These are phyloP conservation scores for Cinnamomum chago DNA, from an alignment of 164 flowering plant genomes.

Conservation along the genomic window DNA sequence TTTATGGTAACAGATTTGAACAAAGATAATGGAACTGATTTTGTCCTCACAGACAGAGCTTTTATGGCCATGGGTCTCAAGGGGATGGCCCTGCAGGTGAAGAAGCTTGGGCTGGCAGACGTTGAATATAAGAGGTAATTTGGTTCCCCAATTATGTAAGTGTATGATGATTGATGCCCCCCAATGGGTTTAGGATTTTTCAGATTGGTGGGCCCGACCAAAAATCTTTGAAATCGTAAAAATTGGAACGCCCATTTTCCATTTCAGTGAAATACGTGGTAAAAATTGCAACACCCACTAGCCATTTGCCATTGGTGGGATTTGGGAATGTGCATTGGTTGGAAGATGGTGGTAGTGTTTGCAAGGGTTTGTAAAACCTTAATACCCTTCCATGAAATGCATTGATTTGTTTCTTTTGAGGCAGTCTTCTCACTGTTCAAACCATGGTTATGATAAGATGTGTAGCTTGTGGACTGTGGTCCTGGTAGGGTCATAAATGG, in stretches of 20 bases:
- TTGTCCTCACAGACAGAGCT: conserved; percentile 70
- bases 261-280: too few relatives aligned
- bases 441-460: too few relatives aligned
- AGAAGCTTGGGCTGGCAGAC: conserved; percentile 53
- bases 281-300: neutral
- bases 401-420: too few relatives aligned
- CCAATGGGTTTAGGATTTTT: neutral
- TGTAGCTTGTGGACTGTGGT: too few relatives aligned
- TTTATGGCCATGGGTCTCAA: conserved; percentile 62
- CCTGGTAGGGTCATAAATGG: too few relatives aligned
- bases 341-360: neutral
- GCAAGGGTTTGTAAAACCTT: neutral
- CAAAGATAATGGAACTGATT: conserved; percentile 47
- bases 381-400: too few relatives aligned
- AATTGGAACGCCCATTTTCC: too few relatives aligned
- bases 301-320: too few relatives aligned
- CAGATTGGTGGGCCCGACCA: neutral
- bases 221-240: neutral
- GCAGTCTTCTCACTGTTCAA: too few relatives aligned
- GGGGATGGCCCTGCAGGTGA: conserved; percentile 40
- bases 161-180: too few relatives aligned
- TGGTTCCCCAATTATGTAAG: too few relatives aligned
- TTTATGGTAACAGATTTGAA: conserved; percentile 68
- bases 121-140: conserved; percentile 81
- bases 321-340: neutral